Base-by-base conservation (phyloP, 768 basidiomycete genomes). In the Tricholoma furcatifolium region DNA sequence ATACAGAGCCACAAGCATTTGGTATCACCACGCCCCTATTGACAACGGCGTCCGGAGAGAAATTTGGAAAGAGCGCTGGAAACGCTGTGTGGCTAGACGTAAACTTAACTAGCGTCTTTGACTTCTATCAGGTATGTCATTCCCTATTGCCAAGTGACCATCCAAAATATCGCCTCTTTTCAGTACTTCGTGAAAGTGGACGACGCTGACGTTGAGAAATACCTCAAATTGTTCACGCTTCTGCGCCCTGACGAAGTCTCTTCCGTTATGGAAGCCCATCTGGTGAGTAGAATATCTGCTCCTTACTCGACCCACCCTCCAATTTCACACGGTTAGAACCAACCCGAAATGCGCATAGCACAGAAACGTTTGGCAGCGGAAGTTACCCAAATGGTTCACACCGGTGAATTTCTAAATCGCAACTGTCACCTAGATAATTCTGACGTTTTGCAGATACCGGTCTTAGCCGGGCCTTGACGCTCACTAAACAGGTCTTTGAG, bases 21-120 rank as follows among this genome's bases (percentile, higher is more conserved):
- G 96, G 93, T 2, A 68, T 99, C 43, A 98, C 96, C 0, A 94
- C 95, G 2, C 96, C 95, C n/a, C 74, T 99, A 21, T 76, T 99
- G 36, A 95, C 93, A 10, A 95, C 92, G 1, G 77, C 90, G 1
- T 79, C 79, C 1, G 97, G 97, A 0, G 89, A 91, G 64, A 99
- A 99, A 73, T 96, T 98, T 68, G 97, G 96, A 6, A 99, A 99
- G 76, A 94, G 91, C 60, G 88, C 91, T 0, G 95, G 96, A 3
- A 98, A 98, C 62, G 96, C 96, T 1, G 72, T 99, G 1, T 98
- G 96, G 91, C 73, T 99, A 34, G 85, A 97, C 65, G 72, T 80
- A 23, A 63, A 70, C 11, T 67, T 90, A 63, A 98, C 96, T 2
- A 91, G 88, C 57, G 79, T 89, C 17, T 91, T 91, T 60, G 95